Evolutionary conservation across 768 basidiomycete genomes (phyloP), one percentile per base, ranked within the genome.

Genomic region (Boletus sensibilis): DNA sequence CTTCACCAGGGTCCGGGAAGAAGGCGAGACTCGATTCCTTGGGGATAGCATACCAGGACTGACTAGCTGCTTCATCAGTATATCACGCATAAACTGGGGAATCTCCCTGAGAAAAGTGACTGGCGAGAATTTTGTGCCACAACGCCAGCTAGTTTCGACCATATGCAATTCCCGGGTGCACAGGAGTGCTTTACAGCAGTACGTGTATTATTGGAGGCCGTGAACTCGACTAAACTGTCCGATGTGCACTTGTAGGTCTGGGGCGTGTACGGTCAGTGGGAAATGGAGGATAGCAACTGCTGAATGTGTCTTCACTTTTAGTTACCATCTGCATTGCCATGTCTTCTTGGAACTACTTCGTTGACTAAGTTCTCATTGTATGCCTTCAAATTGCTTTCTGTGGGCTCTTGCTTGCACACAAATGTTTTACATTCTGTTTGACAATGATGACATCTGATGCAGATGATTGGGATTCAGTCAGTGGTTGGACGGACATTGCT

Each of bases 121-220:
- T 74, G 72, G 73, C 56, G 45, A 14, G 64, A 68, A 16, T 73
- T 75, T 53, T 74, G 72, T 48, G 70, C 71, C 1, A 72, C 74
- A 2, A 75, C 73, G 0, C 73, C 73, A 1, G 50, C 53, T 12
- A n/a, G 25, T n/a, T 69, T 74, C 45, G 40, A 54, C 14, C 35
- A 60, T 0, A 41, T 60, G 54, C 50, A 68, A 16, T 75, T 73
- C 20, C 42, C 44, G 0, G 55, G 69, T 37, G 58, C 62, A 0
- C 52, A 64, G 3, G 51, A 58, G 12, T 69, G 63, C 35, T 59
- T 63, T 42, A 50, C 46, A 38, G 20, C 57, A 0, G 63, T 59
- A 50, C 12, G 65, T 62, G 6, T 41, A 10, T 21, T 42, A 4
- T 39, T 5, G 4, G 12, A 11, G 45, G 18, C 4, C 16, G 7